phyloP scores from a whole-genome alignment of 2,329 filamentous ascomycete species.

The Ceratocystis ficicola region DNA sequence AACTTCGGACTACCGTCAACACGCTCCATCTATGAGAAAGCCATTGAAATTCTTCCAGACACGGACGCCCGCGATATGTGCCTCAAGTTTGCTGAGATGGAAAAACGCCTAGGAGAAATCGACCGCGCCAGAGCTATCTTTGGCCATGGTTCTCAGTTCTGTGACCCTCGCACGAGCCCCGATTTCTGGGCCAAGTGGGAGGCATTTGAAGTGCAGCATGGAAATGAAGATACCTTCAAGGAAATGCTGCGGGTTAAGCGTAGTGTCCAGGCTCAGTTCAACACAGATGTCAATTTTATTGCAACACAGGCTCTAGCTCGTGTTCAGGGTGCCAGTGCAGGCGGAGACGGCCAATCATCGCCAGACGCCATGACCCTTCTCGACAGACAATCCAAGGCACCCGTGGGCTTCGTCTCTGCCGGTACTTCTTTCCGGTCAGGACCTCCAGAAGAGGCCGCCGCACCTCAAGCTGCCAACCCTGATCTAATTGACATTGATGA shows the following conservation, averaged over 20 bases:
- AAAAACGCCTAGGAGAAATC: conserved; percentile 80
- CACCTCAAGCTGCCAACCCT: conserved; percentile 52
- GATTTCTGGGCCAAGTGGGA: conserved; percentile 97
- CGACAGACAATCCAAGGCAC: conserved; percentile 77
- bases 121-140: conserved; percentile 92
- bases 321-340: conserved; percentile 45
- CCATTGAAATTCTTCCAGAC: conserved; percentile 86
- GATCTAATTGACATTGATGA: conserved; percentile 75
- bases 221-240: conserved; percentile 98
- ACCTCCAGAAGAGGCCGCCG: conserved; percentile 47
- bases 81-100: conserved; percentile 96
- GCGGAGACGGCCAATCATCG: conserved; percentile 42
- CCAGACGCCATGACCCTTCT: conserved; percentile 65
- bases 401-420: conserved; percentile 81
- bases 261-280: conserved; percentile 94
- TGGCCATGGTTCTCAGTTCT: conserved; percentile 92
- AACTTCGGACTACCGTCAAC: conserved; percentile 97
- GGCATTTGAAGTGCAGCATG: conserved; percentile 90
- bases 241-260: conserved; percentile 97
- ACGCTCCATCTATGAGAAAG: conserved; percentile 87
- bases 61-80: conserved; percentile 94
- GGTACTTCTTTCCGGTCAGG: conserved; percentile 43
- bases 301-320: conserved; percentile 86
- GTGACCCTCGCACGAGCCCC: conserved; percentile 80
- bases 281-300: conserved; percentile 97